Evolutionary conservation across 805 yeast genomes (phyloP), one percentile per base, ranked within the genome.

Genomic region (Candida fluviatilis): DNA sequence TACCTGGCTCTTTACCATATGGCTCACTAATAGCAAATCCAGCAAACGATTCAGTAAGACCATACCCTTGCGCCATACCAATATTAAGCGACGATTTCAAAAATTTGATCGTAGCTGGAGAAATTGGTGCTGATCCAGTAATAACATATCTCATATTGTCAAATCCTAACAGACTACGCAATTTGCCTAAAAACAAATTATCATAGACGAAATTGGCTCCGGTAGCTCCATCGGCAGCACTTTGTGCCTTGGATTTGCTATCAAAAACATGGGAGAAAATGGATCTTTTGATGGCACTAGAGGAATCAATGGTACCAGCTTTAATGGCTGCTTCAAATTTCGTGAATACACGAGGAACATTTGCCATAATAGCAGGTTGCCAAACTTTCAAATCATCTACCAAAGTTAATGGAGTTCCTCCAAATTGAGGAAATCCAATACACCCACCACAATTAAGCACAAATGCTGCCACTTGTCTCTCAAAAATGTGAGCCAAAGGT

Each of bases 61-160:
- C 91, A 57, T 82, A 84, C 15, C 91, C 93, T 58, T 83, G 89
- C 15, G 60, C 47, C 42, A 76, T 73, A 65, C 72, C 75, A 43
- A 75, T 57, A 45, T 75, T 75, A 37, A 84, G 69, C 2, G 79
- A 70, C 12, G 80, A 79, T 48, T 78, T 74, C 48, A 84, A 58
- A 52, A 81, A 84, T 40, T 64, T 57, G 31, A 82, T 65, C 1
- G 88, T 79, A 28, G 75, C 80, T 14, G 75, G 70, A 16, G 84
- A 64, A 42, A 84, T 68, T 18, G 93, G 91, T 3, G 91, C 89
- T n/a, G 87, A 80, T 21, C 91, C 73, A 11, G 61, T 51, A 34
- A 53, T 45, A 40, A 58, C 30, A 19, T 49, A 47, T 18, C 42
- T 17, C 35, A 54, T 45, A 48, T 52, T 51, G 50, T 60, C 57